phyloP scores from a whole-genome alignment of 768 basidiomycete genomes.

The Lentinula lateritia region DNA sequence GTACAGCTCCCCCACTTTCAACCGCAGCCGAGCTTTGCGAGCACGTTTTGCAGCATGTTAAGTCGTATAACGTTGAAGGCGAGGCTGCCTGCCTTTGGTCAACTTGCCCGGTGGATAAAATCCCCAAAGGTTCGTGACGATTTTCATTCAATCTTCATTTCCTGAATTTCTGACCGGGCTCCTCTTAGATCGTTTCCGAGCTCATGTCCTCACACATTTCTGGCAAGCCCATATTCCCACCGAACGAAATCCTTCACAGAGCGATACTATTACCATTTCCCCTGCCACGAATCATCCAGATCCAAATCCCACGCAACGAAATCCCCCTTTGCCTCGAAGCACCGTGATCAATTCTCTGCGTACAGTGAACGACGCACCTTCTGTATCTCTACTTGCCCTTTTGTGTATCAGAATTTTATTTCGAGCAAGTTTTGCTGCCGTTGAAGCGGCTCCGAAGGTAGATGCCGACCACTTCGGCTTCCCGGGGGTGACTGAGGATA shows the following conservation, averaged over 20 bases:
- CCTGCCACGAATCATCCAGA: conserved; percentile 51
- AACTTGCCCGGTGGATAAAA: conserved; percentile 47
- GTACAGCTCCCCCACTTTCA: conserved; percentile 37
- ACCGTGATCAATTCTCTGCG: conserved; percentile 53
- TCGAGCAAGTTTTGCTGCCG: conserved; percentile 69
- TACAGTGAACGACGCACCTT: conserved; percentile 60
- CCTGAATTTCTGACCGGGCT: not conserved
- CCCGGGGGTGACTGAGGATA: conserved; percentile 74
- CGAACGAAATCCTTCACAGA: conserved; percentile 62
- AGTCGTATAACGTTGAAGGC: conserved; percentile 30
- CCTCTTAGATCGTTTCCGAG: conserved; percentile 32
- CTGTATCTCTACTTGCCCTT: conserved; percentile 72
- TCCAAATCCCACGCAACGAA: conserved; percentile 59
- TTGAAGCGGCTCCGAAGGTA: conserved; percentile 60
- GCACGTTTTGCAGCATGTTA: conserved; percentile 58
- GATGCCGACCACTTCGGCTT: conserved; percentile 89
- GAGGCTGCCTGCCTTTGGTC: conserved; percentile 68
- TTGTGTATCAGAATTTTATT: conserved; percentile 83
- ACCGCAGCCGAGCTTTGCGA: conserved; percentile 66
- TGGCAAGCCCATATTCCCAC: conserved; percentile 47
- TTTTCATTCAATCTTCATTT: not conserved
- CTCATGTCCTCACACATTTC: conserved; percentile 75
- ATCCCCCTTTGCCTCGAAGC: conserved; percentile 65
- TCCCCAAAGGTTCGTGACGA: conserved; percentile 28
- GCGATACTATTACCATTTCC: conserved; percentile 68